Evolutionary conservation across 2,329 filamentous ascomycete species (phyloP).

Genomic region (Phaeosphaeria sp.): DNA sequence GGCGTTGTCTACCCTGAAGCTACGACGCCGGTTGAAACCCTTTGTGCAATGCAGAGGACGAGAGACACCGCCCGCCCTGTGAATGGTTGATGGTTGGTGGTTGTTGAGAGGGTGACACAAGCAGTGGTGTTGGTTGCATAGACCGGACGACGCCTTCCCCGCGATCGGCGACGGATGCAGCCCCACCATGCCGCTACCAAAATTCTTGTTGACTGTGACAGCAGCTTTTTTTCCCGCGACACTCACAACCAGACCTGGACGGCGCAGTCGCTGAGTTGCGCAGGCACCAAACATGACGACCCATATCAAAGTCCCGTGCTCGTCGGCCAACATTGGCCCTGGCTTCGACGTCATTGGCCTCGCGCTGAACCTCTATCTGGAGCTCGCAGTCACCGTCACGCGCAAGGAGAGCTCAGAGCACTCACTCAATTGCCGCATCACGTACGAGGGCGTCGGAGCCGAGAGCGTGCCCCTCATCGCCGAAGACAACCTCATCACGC

Average conservation of each 20-base stretch:
- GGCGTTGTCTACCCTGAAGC: too few species aligned
- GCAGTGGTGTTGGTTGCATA: neutral
- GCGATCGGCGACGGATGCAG: neutral
- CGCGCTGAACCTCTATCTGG: conserved; percentile 90
- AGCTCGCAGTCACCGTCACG: conserved; percentile 80
- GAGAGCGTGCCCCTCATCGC: conserved; percentile 83
- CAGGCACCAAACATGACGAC: conserved; percentile 35
- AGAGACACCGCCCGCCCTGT: too few species aligned
- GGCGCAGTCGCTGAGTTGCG: conserved; percentile 15
- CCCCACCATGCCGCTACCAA: conserved; percentile 1
- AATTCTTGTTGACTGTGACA: conserved; percentile 5
- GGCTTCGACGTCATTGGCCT: conserved; percentile 98
- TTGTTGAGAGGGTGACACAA: neutral
- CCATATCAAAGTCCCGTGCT: conserved; percentile 85
- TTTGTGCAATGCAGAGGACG: too few species aligned
- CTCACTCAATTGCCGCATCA: conserved; percentile 84
- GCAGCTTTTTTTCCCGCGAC: conserved; percentile 13
- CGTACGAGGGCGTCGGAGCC: conserved; percentile 84
- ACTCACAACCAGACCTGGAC: neutral
- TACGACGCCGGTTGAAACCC: too few species aligned
- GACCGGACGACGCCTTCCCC: neutral
- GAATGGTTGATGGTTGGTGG: neutral
- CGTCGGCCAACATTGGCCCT: conserved; percentile 94
- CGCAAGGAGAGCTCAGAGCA: conserved; percentile 58
- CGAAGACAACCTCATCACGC: conserved; percentile 89